A percentile compares a stretch with the other conserved stretches of the same genome.
phyloP scores from a whole-genome alignment of 225 moss, liverwort and hornwort genomes.

The Bryoerythrophyllum caledonicum region DNA sequence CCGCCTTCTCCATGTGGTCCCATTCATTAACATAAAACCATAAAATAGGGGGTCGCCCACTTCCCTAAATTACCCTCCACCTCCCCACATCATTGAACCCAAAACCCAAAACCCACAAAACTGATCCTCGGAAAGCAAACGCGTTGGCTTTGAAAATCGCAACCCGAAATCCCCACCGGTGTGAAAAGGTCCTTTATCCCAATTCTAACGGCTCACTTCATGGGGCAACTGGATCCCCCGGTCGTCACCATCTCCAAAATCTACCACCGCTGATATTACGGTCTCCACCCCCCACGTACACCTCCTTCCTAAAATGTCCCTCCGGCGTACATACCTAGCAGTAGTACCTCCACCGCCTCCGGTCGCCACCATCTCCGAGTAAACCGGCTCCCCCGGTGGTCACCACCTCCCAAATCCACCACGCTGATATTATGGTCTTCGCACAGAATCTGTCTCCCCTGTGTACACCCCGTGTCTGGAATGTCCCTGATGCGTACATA shows the following conservation, averaged over 20 bases:
- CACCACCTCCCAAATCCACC: too few relatives aligned
- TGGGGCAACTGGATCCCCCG: conserved; percentile 21
- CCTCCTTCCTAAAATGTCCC: too few relatives aligned
- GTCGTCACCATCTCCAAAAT: conserved; percentile 3
- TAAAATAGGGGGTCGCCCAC: too few relatives aligned
- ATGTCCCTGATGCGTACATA: rapidly evolving
- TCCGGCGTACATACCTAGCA: too few relatives aligned
- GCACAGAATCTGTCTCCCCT: neutral
- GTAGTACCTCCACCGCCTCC: neutral
- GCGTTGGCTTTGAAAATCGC: neutral
- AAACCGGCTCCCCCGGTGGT: neutral
- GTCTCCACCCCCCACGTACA: too few relatives aligned
- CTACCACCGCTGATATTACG: too few relatives aligned
- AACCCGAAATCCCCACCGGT: neutral
- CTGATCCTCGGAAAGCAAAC: neutral
- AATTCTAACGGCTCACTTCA: conserved; percentile 44
- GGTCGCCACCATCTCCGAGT: neutral
- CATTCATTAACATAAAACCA: too few relatives aligned
- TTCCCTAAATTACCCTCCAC: too few relatives aligned
- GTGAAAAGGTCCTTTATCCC: conserved; percentile 30
- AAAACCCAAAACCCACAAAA: neutral
- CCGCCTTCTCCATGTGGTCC: too few relatives aligned
- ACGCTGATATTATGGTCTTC: neutral
- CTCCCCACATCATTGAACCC: neutral
- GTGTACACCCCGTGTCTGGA: too few relatives aligned